Conservation (phyloP, 306 rosid species). For the Sphenostylis stenocarpa region DNA sequence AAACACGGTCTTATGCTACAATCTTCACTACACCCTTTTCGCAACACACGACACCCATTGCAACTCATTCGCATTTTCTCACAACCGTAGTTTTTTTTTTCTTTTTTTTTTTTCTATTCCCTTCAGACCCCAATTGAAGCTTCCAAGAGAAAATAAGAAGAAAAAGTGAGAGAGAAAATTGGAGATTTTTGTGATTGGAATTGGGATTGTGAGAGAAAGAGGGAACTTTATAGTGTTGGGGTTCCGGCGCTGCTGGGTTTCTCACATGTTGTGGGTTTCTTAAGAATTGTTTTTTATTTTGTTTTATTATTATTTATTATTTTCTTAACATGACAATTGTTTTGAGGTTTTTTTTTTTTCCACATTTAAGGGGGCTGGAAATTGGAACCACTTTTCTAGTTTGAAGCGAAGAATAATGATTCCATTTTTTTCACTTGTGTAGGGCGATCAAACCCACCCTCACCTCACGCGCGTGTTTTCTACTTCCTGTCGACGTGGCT, state of each 20-base stretch:
- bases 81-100: not conserved
- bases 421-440: not conserved
- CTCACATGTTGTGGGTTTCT: conserved; percentile 40
- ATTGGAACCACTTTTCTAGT: conserved; percentile 29
- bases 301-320: not conserved
- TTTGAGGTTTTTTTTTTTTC: conserved; percentile 44
- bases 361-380: conserved; percentile 48
- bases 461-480: not conserved
- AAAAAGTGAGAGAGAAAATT: not conserved
- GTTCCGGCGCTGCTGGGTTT: conserved; percentile 58
- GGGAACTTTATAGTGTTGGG: conserved; percentile 31
- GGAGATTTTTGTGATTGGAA: not conserved
- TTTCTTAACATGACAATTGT: conserved; percentile 36
- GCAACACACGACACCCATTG: conserved; percentile 83
- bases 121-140: not conserved
- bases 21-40: conserved; percentile 90
- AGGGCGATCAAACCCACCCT: not conserved
- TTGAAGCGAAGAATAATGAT: not conserved
- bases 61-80: conserved; percentile 92
- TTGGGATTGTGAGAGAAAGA: not conserved
- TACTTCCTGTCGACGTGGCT: not conserved
- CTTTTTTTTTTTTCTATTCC: too few relatives aligned
- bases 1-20: conserved; percentile 91
- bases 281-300: not conserved
- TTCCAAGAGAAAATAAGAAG: not conserved